These are phyloP conservation scores for Didymosphaeria variabile DNA, from an alignment of 2,329 filamentous ascomycete species.

Conservation along the genomic window DNA sequence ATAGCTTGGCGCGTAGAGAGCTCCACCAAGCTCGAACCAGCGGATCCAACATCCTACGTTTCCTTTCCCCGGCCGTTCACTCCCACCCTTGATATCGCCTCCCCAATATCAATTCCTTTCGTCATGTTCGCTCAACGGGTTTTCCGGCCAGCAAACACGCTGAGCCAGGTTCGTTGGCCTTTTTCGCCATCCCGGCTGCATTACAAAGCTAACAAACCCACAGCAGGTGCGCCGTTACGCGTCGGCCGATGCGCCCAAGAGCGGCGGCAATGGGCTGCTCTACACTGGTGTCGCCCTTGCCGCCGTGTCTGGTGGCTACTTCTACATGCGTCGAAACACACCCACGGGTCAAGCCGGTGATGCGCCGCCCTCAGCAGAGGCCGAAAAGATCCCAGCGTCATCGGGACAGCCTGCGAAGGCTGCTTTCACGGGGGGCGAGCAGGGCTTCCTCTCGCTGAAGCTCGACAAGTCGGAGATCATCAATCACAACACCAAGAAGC, in stretches of 20 bases:
- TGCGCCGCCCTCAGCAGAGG: conserved; percentile 45
- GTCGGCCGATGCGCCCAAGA: conserved; percentile 64
- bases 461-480: conserved; percentile 79
- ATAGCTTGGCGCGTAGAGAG: conserved; percentile 37
- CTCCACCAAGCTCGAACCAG: conserved; percentile 23
- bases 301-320: conserved; percentile 65
- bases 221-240: conserved; percentile 78
- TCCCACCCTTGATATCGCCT: conserved; percentile 16
- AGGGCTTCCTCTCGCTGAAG: conserved; percentile 85
- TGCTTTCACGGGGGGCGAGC: conserved; percentile 82
- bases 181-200: conserved; percentile 23
- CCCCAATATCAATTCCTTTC: conserved; percentile 35
- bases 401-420: conserved; percentile 54
- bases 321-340: conserved; percentile 51
- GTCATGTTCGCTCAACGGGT: conserved; percentile 56
- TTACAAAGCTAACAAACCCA: conserved; percentile 32
- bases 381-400: conserved; percentile 51
- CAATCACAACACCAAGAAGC: conserved; percentile 94
- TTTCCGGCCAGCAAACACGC: conserved; percentile 53
- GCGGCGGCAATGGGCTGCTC: conserved; percentile 57
- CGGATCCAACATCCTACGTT: conserved; percentile 17
- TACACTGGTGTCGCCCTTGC: conserved; percentile 68
- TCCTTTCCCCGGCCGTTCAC: conserved; percentile 19
- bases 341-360: conserved; percentile 34
- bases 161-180: conserved; percentile 49